Evolutionary conservation across 164 flowering plant genomes (phyloP).

Genomic region (Buxus sempervirens): DNA sequence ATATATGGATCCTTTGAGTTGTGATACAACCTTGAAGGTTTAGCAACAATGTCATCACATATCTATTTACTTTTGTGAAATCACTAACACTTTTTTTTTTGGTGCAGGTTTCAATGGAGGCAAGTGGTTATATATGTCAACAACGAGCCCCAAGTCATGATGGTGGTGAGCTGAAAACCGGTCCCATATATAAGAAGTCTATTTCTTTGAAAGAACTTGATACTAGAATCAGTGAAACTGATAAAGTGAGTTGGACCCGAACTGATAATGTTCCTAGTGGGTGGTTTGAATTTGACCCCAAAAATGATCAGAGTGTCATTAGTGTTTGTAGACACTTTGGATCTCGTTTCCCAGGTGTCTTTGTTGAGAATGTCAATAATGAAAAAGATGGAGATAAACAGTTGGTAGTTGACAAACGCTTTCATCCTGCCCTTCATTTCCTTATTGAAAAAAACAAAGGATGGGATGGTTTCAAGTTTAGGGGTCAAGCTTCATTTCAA

Average conservation of each 20-base stretch:
- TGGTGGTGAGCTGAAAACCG: background rate
- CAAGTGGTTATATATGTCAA: background rate
- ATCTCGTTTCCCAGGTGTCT: background rate
- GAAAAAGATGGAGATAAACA: background rate
- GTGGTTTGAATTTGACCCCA: background rate
- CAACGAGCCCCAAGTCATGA: background rate
- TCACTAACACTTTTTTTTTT: no score
- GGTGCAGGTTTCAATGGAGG: background rate
- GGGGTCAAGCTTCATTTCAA: background rate
- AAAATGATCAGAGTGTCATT: background rate
- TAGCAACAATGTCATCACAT: no score
- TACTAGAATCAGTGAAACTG: no score
- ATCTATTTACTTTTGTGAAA: no score
- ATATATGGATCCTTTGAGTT: no score
- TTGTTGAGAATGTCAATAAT: background rate
- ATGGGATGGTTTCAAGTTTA: background rate
- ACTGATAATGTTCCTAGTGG: background rate
- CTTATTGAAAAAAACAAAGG: no score
- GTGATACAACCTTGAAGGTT: no score
- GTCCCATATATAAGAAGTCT: background rate
- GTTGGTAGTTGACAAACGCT: background rate
- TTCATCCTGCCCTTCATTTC: background rate
- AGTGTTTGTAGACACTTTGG: background rate
- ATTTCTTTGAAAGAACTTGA: background rate
- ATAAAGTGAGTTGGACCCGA: background rate